Evolutionary conservation across 2,329 filamentous ascomycete genomes (phyloP).

Genomic region (Colletotrichum coccodes): DNA sequence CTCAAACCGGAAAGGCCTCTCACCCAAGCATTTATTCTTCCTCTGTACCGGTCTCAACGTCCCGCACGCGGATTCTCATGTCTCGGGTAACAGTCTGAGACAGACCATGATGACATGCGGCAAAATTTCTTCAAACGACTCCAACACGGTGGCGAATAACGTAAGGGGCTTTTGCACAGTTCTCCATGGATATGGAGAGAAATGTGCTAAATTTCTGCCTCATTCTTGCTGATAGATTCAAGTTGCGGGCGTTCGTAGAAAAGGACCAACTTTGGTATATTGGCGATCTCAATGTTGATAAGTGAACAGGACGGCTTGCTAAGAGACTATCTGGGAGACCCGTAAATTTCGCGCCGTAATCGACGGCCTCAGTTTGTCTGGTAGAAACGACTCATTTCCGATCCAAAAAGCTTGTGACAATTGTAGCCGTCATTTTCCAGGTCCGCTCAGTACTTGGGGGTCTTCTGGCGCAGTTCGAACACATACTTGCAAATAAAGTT

Average conservation of each 20-base stretch:
- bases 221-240: conserved; percentile 43
- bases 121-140: conserved; percentile 66
- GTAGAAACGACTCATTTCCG: conserved; percentile 36
- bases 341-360: neutral
- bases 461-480: conserved; percentile 68
- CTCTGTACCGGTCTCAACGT: conserved; percentile 52
- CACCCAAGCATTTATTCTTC: conserved; percentile 47
- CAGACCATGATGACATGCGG: conserved; percentile 63
- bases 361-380: neutral
- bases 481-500: conserved; percentile 68
- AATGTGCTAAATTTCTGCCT: conserved; percentile 45
- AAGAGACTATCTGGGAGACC: conserved; percentile 1
- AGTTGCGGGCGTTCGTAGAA: conserved; percentile 44
- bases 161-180: conserved; percentile 45
- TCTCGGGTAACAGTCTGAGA: conserved; percentile 63
- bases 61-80: conserved; percentile 65
- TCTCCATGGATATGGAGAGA: conserved; percentile 46
- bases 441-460: conserved; percentile 64
- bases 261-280: conserved; percentile 52
- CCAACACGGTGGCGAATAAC: conserved; percentile 59
- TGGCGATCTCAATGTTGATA: conserved; percentile 53
- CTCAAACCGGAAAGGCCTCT: conserved; percentile 65
- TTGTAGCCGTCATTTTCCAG: conserved; percentile 66
- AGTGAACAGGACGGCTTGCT: conserved; percentile 44
- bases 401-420: conserved; percentile 61